These are phyloP conservation scores for Asterella californica DNA, from an alignment of 225 moss, liverwort and hornwort genomes.

Conservation along the genomic window DNA sequence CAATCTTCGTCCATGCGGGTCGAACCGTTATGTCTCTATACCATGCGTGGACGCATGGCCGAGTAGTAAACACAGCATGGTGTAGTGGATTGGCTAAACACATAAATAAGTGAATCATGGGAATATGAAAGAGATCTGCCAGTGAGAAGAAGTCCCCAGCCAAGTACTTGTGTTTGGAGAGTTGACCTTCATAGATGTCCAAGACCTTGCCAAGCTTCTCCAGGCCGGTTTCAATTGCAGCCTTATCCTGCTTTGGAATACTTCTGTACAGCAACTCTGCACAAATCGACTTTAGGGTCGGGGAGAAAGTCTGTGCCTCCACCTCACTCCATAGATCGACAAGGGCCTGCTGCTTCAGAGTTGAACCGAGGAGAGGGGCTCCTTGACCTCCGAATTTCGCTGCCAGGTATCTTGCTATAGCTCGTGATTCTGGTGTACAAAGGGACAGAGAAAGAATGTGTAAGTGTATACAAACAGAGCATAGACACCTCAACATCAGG, in stretches of 20 bases:
- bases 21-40: slow-evolving; percentile 4
- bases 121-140: slow-evolving; percentile 24
- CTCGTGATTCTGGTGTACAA: slow-evolving; percentile 4
- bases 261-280: background rate
- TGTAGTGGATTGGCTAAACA: background rate
- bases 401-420: background rate
- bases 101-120: background rate
- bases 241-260: background rate
- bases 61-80: background rate
- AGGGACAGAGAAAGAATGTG: background rate
- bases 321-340: slow-evolving; percentile 3
- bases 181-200: slow-evolving; percentile 34
- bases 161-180: slow-evolving; percentile 29
- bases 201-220: slow-evolving; percentile 17
- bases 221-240: background rate
- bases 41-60: slow-evolving; percentile 20
- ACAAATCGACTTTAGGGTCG: background rate
- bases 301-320: background rate
- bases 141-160: slow-evolving; percentile 32
- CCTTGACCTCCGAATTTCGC: slow-evolving; percentile 7
- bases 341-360: background rate
- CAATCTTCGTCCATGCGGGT: slow-evolving; percentile 21
- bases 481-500: background rate
- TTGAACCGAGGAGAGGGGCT: slow-evolving; percentile 1
- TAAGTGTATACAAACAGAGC: background rate